Conservation (phyloP, 345 rosid species). For the Stellera chamaejasme region DNA sequence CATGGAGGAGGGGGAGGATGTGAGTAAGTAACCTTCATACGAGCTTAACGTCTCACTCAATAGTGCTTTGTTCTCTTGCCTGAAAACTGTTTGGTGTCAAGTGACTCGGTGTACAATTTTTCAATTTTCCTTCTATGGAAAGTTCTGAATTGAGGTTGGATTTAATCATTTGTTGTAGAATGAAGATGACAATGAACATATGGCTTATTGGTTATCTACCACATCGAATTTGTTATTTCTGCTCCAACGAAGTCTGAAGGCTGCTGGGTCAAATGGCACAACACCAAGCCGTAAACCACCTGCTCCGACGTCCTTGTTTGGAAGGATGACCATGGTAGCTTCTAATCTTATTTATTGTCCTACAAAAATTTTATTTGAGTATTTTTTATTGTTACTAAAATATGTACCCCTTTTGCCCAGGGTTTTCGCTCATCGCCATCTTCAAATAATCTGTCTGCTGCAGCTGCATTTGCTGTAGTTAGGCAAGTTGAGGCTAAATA, state of each 20-base stretch:
- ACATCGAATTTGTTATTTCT: conserved; percentile 79
- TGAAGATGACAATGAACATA: conserved; percentile 85
- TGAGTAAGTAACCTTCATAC: too few relatives aligned
- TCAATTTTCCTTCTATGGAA: not conserved
- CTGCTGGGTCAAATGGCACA: conserved; percentile 56
- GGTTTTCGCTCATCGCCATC: conserved; percentile 97
- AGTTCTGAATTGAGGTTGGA: conserved; percentile 3
- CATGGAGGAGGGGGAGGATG: too few relatives aligned
- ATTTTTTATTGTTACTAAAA: conserved; percentile 5
- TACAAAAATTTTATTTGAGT: conserved; percentile 1
- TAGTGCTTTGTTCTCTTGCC: too few relatives aligned
- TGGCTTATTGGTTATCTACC: conserved; percentile 98
- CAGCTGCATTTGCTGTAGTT: conserved; percentile 63
- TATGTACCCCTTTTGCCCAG: conserved; percentile 30
- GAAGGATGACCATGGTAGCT: conserved; percentile 92
- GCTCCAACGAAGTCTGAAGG: conserved; percentile 76
- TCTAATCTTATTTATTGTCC: not conserved
- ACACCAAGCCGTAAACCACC: conserved; percentile 62
- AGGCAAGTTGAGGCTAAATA: conserved; percentile 96
- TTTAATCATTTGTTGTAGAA: conserved; percentile 37
- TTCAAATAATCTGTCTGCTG: conserved; percentile 65
- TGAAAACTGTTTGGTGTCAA: too few relatives aligned
- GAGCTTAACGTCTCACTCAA: too few relatives aligned
- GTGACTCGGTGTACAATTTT: too few relatives aligned
- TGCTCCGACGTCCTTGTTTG: conserved; percentile 82